These are phyloP conservation scores for Flaveria ramosissima DNA, from an alignment of 129 eudicot genomes.

Conservation along the genomic window DNA sequence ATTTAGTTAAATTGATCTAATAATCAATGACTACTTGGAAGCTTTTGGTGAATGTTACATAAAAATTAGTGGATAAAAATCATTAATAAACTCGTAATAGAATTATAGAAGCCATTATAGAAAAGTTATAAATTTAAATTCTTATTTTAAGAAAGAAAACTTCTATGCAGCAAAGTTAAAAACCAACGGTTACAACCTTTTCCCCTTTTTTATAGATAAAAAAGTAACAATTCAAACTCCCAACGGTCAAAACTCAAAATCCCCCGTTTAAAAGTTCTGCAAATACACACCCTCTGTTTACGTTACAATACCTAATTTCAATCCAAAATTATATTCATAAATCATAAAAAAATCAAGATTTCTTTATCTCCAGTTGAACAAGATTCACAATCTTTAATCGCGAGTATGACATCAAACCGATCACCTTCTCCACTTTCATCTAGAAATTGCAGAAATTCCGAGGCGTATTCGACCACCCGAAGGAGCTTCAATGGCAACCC, in stretches of 20 bases:
- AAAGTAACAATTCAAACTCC: conserved; percentile 16
- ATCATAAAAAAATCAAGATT: conserved; percentile 49
- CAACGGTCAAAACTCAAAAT: conserved; percentile 29
- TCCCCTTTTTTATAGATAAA: no score
- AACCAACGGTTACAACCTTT: no score
- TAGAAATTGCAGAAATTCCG: conserved; percentile 52
- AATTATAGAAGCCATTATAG: no score
- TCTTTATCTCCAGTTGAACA: not conserved
- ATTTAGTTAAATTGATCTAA: no score
- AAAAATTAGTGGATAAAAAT: no score
- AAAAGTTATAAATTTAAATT: no score
- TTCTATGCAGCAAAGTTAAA: no score
- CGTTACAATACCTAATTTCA: conserved; percentile 26
- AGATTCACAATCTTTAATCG: conserved; percentile 10
- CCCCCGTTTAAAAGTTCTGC: conserved; percentile 28
- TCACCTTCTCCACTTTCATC: conserved; percentile 80
- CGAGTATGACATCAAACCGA: conserved; percentile 43
- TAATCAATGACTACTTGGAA: no score
- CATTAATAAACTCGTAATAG: no score
- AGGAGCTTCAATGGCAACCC: conserved; percentile 70
- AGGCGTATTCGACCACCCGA: conserved; percentile 44
- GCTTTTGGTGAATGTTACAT: no score
- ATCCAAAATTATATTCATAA: conserved; percentile 1
- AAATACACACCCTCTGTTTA: conserved; percentile 21
- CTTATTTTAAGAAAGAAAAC: no score